A percentile compares a stretch with the other conserved stretches of the same genome.
Evolutionary conservation across 805 yeast species (phyloP).

Genomic region (Sporopachydermia lactativora): DNA sequence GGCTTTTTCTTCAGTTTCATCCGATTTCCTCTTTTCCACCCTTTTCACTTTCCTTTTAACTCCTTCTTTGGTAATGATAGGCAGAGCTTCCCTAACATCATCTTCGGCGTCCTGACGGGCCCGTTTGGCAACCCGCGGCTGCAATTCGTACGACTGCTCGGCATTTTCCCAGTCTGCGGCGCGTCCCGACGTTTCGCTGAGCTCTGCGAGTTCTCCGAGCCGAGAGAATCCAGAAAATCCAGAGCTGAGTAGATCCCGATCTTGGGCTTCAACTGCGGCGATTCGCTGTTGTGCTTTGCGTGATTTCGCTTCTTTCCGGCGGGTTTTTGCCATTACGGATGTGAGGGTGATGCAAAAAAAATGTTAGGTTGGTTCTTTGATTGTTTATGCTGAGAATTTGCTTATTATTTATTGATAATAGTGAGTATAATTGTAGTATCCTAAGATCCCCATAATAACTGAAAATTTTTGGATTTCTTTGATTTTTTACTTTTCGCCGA

Average conservation of each 20-base stretch:
- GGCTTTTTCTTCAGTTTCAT: constrained; percentile 10
- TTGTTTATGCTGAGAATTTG: too few species aligned
- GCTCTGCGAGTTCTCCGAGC: not conserved
- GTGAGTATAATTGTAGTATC: too few species aligned
- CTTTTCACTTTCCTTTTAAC: constrained; percentile 49
- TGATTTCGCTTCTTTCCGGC: not conserved
- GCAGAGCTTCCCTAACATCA: constrained; percentile 50
- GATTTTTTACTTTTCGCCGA: not conserved
- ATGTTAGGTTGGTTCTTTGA: too few species aligned
- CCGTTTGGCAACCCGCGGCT: constrained; percentile 41
- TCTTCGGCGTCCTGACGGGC: constrained; percentile 24
- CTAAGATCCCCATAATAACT: too few species aligned
- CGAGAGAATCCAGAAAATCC: not conserved
- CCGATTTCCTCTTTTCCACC: constrained; percentile 14
- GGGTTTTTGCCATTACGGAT: not conserved
- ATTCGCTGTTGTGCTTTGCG: not conserved
- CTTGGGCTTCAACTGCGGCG: not conserved
- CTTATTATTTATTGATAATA: too few species aligned
- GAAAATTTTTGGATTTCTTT: not conserved
- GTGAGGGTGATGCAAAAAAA: too few species aligned
- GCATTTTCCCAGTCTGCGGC: constrained; percentile 46
- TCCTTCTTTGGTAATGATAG: constrained; percentile 65
- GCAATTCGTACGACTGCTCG: constrained; percentile 66
- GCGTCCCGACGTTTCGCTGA: constrained; percentile 9
- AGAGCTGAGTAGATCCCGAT: not conserved